Conservation (phyloP, 768 basidiomycete species). For the Trametes cubensis region DNA sequence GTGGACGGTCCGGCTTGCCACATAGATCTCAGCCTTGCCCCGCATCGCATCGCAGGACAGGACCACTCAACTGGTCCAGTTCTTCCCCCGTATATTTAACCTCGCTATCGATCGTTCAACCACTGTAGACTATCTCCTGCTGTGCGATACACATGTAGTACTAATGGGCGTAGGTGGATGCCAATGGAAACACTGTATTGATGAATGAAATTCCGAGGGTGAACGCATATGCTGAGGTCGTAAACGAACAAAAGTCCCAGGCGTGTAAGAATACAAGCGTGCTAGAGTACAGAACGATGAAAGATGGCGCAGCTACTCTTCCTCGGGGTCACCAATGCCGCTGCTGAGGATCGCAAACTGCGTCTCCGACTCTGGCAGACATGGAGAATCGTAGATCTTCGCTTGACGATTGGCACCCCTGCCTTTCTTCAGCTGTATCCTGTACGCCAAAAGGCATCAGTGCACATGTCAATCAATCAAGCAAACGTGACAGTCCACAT, state of each 20-base stretch:
- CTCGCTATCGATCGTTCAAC: conserved; percentile 24
- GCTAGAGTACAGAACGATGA: background rate
- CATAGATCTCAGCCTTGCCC: conserved; percentile 18
- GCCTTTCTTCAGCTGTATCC: conserved; percentile 89
- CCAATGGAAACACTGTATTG: conserved; percentile 15
- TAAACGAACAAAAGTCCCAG: background rate
- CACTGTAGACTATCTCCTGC: conserved; percentile 21
- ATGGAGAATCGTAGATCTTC: conserved; percentile 98
- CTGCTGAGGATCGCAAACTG: conserved; percentile 90
- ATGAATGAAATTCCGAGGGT: conserved; percentile 1
- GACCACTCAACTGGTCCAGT: conserved; percentile 57
- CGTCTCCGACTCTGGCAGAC: conserved; percentile 94
- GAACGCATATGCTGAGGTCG: background rate
- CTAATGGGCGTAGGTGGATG: conserved; percentile 7
- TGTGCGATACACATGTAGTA: conserved; percentile 15
- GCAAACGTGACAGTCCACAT: conserved; percentile 19
- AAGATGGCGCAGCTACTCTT: conserved; percentile 48
- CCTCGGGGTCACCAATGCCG: conserved; percentile 94
- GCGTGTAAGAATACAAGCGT: conserved; percentile 2
- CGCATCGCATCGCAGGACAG: conserved; percentile 27
- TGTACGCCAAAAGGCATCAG: conserved; percentile 31
- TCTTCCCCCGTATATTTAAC: conserved; percentile 24
- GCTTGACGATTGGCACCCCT: conserved; percentile 91
- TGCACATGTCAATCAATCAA: background rate
- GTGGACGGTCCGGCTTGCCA: conserved; percentile 39